Percentiles rank a stretch among this genome's conserved stretches.
These are phyloP conservation scores for Chlamydomonas reinhardtii DNA, from an alignment of 163 green algal species.

Conservation along the genomic window DNA sequence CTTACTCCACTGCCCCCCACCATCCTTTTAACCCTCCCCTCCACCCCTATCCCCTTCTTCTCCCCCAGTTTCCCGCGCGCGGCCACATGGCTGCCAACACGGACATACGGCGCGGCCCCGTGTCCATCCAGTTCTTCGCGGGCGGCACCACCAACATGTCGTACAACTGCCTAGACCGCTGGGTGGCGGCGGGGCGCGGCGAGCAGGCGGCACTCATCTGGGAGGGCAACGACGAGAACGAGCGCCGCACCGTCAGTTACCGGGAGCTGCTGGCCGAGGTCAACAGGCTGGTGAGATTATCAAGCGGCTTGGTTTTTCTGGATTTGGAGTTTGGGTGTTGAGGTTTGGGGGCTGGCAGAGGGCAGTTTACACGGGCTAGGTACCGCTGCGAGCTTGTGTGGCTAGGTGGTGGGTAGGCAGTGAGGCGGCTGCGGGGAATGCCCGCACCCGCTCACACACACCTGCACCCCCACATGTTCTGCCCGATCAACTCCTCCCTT, in stretches of 20 bases:
- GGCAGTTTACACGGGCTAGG: too few species aligned
- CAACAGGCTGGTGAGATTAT: slow-evolving; percentile 73
- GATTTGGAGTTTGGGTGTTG: too few species aligned
- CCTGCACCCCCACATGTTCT: too few species aligned
- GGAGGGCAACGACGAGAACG: slow-evolving; percentile 91
- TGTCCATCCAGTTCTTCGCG: slow-evolving; percentile 82
- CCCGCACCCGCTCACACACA: too few species aligned
- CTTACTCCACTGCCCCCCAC: neutral
- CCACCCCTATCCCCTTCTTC: neutral
- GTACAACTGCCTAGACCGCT: slow-evolving; percentile 95
- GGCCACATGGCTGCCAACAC: slow-evolving; percentile 90
- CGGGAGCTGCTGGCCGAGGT: slow-evolving; percentile 83
- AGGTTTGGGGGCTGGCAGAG: too few species aligned
- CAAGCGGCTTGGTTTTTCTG: too few species aligned
- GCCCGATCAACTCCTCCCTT: too few species aligned
- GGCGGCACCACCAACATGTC: slow-evolving; percentile 92
- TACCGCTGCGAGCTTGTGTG: too few species aligned
- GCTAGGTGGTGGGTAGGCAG: too few species aligned
- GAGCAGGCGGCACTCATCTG: slow-evolving; percentile 84
- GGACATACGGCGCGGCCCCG: slow-evolving; percentile 81
- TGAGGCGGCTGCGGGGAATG: too few species aligned
- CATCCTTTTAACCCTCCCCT: neutral
- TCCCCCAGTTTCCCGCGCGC: slow-evolving; percentile 22
- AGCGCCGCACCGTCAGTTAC: slow-evolving; percentile 81
- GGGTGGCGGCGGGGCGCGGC: slow-evolving; percentile 73